Evolutionary conservation across 106 monocot genomes (phyloP).

Genomic region (Alisma plantagoaquatica): DNA sequence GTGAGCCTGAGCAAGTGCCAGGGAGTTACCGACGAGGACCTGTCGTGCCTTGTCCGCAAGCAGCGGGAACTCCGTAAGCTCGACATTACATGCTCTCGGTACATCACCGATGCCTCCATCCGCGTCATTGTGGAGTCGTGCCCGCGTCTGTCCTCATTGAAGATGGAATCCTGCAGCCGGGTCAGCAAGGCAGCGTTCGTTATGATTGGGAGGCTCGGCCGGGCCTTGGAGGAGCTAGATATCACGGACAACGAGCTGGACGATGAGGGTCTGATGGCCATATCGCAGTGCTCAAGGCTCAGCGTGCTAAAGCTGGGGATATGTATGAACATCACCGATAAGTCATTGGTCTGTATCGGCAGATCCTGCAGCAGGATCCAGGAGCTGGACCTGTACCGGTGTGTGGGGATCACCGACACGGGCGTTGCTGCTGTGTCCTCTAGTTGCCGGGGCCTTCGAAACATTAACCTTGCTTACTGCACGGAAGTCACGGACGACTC

Average conservation of each 20-base stretch:
- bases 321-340: constrained; percentile 57
- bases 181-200: constrained; percentile 38
- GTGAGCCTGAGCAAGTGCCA: constrained; percentile 74
- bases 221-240: constrained; percentile 58
- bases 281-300: constrained; percentile 55
- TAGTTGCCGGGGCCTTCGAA: constrained; percentile 45
- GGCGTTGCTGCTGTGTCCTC: constrained; percentile 43
- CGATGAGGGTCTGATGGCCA: constrained; percentile 57
- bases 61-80: constrained; percentile 51
- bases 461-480: constrained; percentile 66
- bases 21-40: constrained; percentile 64
- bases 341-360: constrained; percentile 51
- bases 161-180: constrained; percentile 73
- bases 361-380: constrained; percentile 30
- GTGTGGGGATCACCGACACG: constrained; percentile 36
- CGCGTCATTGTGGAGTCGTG: constrained; percentile 49
- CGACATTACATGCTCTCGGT: constrained; percentile 74
- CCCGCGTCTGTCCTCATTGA: constrained; percentile 44
- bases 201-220: constrained; percentile 51
- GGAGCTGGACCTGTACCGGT: constrained; percentile 85
- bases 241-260: constrained; percentile 79
- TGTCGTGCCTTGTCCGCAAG: constrained; percentile 37
- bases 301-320: constrained; percentile 55
- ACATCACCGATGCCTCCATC: constrained; percentile 48
- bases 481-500: constrained; percentile 47